Evolutionary conservation across 2,329 filamentous ascomycete genomes (phyloP), one percentile per base, ranked within the genome.

Genomic region (Mariannaea elegans): DNA sequence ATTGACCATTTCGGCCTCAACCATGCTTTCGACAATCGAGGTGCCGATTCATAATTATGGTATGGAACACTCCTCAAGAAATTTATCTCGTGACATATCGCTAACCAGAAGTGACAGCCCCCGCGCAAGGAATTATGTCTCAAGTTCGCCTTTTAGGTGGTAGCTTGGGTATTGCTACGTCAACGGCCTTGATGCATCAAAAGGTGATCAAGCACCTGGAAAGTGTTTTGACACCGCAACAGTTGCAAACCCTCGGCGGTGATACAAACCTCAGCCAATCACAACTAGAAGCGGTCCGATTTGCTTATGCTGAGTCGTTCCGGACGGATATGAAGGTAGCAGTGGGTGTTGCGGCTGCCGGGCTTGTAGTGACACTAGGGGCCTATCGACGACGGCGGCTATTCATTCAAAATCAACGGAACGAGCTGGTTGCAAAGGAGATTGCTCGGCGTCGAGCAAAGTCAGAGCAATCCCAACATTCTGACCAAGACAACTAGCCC

Each of bases 81-180:
- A 24, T 13, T 21, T 32, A 50, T 56, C 19, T 27, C 3, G 8
- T 14, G 8, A 31, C 13, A 2, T 9, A 9, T 24, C 6, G 27
- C 64, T 72, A 44, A 74, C 52, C 19, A 36, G 13, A 12, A 3
- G 2, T 14, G 3, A 39, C 39, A 84, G 82, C 82, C 12, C 74
- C 81, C 10, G 81, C 82, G 0, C 84, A 86, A 63, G 84, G 82
- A 1, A 80, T 86, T 36, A 67, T 85, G 12, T 80, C 83, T 0
- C 82, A 86, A 55, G 71, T 79, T 21, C 78, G 83, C 29, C 78
- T 86, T 19, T 73, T 85, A 0, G 84, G 84, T 4, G 83, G 84
- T 6, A 84, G 82, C 56, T 73, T 86, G 24, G 84, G 84, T 3
- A 84, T 86, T 51, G 81, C 84, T 3, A 77, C 80, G 1, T 85